These are phyloP conservation scores for Nasturtium officinale DNA, from an alignment of 345 rosid genomes.

Conservation along the genomic window DNA sequence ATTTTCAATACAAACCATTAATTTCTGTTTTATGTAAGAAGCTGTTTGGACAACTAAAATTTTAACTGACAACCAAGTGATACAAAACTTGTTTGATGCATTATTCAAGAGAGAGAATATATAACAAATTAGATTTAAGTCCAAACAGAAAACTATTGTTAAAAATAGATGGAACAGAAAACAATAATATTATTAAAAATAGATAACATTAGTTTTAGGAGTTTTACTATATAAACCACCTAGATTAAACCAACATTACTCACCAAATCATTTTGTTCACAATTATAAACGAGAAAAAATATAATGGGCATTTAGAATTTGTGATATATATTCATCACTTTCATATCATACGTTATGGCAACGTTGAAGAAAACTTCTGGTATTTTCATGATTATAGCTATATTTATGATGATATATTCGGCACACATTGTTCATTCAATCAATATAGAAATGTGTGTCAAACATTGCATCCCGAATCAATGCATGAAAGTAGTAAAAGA, in stretches of 20 bases:
- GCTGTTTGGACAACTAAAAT: not conserved
- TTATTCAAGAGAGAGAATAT: not conserved
- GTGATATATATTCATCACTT: not conserved
- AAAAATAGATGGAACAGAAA: not conserved
- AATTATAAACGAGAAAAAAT: not conserved
- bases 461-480: not conserved
- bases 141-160: not conserved
- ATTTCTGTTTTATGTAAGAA: not conserved
- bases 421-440: constrained; percentile 10
- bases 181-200: not conserved
- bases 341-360: not conserved
- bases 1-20: not conserved
- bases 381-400: not conserved
- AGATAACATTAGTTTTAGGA: not conserved
- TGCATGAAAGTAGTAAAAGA: not conserved
- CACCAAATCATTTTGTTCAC: not conserved
- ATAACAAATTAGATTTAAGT: not conserved
- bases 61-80: not conserved
- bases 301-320: not conserved
- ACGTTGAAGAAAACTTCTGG: not conserved
- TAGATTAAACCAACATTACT: not conserved
- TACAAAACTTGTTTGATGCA: not conserved
- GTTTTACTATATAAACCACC: constrained; percentile 11
- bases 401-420: not conserved
- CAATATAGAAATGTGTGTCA: not conserved